Evolutionary conservation across 768 basidiomycete genomes (phyloP), one percentile per base, ranked within the genome.

Genomic region (Lentinus brumalis): DNA sequence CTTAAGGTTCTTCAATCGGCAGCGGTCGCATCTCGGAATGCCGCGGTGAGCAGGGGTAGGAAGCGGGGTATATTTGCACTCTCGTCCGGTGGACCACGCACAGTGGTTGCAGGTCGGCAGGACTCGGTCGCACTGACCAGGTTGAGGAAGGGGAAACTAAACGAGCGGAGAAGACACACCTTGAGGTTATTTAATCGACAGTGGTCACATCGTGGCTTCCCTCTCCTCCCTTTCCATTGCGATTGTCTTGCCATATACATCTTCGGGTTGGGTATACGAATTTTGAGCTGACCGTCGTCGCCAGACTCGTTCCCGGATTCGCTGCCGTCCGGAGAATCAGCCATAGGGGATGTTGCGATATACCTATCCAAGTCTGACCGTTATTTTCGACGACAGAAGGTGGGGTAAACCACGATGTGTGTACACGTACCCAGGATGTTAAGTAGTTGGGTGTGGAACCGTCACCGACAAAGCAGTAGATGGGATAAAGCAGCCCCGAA

Each of bases 31-130:
- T 57, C 88, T 78, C 32, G 88, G 88, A 61, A 89, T 88, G 26
- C 88, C 88, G 60, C 88, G 81, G 70, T 89, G 88, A 41, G 88
- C 88, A 44, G 88, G 88, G 4, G 87, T 89, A 18, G 88, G 88
- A 46, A 89, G 73, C 55, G 88, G 88, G 10, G 88, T 88, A 73
- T 89, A 89, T 71, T 81, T 83, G 74, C 88, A 89, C 60, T 87
- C 85, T 62, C 82, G 76, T n/a, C 81, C 80, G 57, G 79, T 80
- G 15, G 82, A 80, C 84, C 84, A 88, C 26, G 83, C 81, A 62
- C 88, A 89, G 67, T 89, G 86, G 67, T 89, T 89, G 71, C 88
- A 89, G 11, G 81, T 81, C 26, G 88, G 88, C 45, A 87, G 77
- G 42, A 87, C 83, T 57, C 88, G 82, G 70, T 89, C 88, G 67